phyloP scores from a whole-genome alignment of 2,329 filamentous ascomycete genomes.

The Colletotrichum sp. region DNA sequence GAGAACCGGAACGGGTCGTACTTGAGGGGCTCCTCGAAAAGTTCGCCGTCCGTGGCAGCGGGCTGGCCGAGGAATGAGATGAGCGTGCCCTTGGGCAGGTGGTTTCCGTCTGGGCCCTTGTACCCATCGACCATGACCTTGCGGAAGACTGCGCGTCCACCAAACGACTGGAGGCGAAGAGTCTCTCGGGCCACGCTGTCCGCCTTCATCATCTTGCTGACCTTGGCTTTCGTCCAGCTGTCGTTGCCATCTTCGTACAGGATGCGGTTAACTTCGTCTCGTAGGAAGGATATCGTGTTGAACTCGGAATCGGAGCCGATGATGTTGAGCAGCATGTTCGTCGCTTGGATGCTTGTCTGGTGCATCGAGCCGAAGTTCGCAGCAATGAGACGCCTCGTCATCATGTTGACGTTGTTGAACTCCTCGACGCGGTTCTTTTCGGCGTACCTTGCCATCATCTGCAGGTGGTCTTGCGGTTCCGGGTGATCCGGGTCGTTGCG shows the following conservation, averaged over 20 bases:
- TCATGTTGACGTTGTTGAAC: conserved; percentile 30
- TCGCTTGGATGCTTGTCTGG: conserved; percentile 42
- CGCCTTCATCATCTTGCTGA: conserved; percentile 39
- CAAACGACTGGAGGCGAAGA: conserved; percentile 38
- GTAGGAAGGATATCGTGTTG: conserved; percentile 39
- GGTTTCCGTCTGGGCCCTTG: conserved; percentile 33
- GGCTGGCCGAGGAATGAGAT: conserved; percentile 36
- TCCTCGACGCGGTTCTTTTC: conserved; percentile 41
- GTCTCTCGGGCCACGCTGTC: conserved; percentile 50
- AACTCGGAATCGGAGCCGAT: conserved; percentile 38
- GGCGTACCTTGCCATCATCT: conserved; percentile 46
- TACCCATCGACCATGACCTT: conserved; percentile 31
- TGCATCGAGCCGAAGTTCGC: conserved; percentile 43
- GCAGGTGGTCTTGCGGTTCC: conserved; percentile 42
- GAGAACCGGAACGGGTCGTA: conserved; percentile 49
- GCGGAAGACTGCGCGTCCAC: conserved; percentile 30
- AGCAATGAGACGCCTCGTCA: conserved; percentile 34
- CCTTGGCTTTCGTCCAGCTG: conserved; percentile 42
- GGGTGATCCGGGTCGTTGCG: conserved; percentile 18
- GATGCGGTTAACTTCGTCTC: conserved; percentile 39
- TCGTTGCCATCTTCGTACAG: conserved; percentile 26
- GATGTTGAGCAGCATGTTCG: conserved; percentile 43
- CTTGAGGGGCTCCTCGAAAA: conserved; percentile 36
- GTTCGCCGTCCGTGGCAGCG: conserved; percentile 32
- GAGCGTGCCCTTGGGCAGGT: conserved; percentile 34